Evolutionary conservation across 305 asterid species (phyloP).

Genomic region (Rubia balearica): DNA sequence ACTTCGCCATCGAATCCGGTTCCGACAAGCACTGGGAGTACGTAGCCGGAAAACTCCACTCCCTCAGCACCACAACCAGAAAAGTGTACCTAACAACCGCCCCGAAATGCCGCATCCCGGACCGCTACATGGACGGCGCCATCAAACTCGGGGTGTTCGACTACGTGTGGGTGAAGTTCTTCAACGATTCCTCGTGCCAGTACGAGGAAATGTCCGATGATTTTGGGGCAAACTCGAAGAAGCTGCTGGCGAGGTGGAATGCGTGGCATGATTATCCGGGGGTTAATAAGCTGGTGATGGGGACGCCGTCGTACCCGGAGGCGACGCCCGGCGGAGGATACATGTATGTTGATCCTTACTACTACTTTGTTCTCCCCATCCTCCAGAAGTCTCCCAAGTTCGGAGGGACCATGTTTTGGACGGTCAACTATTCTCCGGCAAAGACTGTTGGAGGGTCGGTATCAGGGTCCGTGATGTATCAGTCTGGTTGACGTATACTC

Average conservation of each 20-base stretch:
- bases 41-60: conserved; percentile 7
- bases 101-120: conserved; percentile 19
- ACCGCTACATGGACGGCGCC: conserved; percentile 15
- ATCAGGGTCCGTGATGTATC: conserved; percentile 2
- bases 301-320: conserved; percentile 9
- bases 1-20: conserved; percentile 21
- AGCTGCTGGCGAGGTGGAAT: conserved; percentile 1
- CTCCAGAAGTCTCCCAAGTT: conserved; percentile 7
- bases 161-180: conserved; percentile 20
- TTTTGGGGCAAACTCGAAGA: background rate
- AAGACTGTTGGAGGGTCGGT: conserved; percentile 2
- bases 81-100: conserved; percentile 21
- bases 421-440: conserved; percentile 3
- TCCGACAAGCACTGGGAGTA: conserved; percentile 17
- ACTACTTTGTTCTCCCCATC: conserved; percentile 1
- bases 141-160: conserved; percentile 17
- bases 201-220: conserved; percentile 7
- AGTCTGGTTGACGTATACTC: background rate
- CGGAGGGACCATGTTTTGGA: conserved; percentile 13
- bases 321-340: conserved; percentile 10
- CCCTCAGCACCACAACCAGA: conserved; percentile 10
- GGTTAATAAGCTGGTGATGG: conserved; percentile 10
- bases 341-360: conserved; percentile 6
- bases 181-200: conserved; percentile 20
- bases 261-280: conserved; percentile 4